Percentiles rank a stretch among this genome's conserved stretches.
These are phyloP conservation scores for Aschersonia sp. DNA, from an alignment of 2,329 filamentous ascomycete genomes.

Conservation along the genomic window DNA sequence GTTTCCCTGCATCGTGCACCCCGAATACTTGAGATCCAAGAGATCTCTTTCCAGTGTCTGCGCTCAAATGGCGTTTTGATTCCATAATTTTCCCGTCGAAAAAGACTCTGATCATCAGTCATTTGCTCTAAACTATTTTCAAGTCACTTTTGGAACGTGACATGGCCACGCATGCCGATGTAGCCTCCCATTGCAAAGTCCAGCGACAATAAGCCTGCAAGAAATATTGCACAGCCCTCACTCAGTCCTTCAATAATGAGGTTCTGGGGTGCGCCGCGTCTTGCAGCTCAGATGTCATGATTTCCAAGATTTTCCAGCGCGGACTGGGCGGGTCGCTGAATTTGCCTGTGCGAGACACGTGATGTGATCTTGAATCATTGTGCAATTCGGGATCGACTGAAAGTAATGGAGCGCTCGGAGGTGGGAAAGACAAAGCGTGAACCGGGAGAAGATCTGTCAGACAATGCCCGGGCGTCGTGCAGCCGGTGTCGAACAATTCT, in stretches of 20 bases:
- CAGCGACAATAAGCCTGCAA: slow-evolving; percentile 26
- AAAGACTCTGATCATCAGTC: slow-evolving; percentile 10
- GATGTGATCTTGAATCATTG: slow-evolving; percentile 38
- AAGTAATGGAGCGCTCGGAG: slow-evolving; percentile 26
- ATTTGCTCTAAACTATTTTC: slow-evolving; percentile 9
- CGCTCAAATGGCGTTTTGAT: slow-evolving; percentile 3
- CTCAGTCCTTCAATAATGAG: slow-evolving; percentile 37
- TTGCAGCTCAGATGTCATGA: slow-evolving; percentile 19
- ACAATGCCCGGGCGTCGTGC: slow-evolving; percentile 9
- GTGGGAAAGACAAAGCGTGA: slow-evolving; percentile 37
- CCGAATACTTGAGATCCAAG: slow-evolving; percentile 9
- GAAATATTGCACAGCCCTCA: slow-evolving; percentile 33
- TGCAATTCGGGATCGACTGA: slow-evolving; percentile 26
- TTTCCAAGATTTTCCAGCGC: slow-evolving; percentile 14
- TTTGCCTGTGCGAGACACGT: slow-evolving; percentile 26
- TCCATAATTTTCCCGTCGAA: slow-evolving; percentile 11
- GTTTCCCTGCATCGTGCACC: slow-evolving; percentile 1
- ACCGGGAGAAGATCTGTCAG: slow-evolving; percentile 19
- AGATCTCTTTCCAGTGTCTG: slow-evolving; percentile 18
- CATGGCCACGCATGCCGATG: slow-evolving; percentile 31
- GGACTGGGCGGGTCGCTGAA: slow-evolving; percentile 28
- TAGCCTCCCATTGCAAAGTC: slow-evolving; percentile 22
- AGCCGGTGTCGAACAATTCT: slow-evolving; percentile 15
- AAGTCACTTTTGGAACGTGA: slow-evolving; percentile 24
- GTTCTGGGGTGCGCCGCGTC: slow-evolving; percentile 16